Evolutionary conservation across 2,329 filamentous ascomycete species (phyloP), one percentile per base, ranked within the genome.

Genomic region (Aureobasidium sp.): DNA sequence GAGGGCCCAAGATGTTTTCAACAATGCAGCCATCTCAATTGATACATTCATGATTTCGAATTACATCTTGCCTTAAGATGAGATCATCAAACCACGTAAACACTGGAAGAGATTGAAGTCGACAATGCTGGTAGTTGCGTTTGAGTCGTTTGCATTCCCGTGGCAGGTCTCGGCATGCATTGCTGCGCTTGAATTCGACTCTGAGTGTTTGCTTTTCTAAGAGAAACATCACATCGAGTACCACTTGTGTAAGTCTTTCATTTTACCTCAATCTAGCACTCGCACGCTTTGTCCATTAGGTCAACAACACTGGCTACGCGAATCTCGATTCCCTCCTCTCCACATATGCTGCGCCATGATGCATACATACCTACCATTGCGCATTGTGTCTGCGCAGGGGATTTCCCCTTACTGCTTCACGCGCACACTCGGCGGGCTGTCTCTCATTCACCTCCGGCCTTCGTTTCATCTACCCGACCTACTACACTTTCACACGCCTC

Each of bases 141-240:
- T 55, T 57, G 53, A 34, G 53, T 57, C 53, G 53, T 57, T 57
- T 57, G 53, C 53, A 46, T 36, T 23, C 37, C 52, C 37, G 50
- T 15, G 27, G n/a, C 51, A 42, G 3, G 51, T 13, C 51, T 55
- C 51, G 51, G 51, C 51, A 36, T 41, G 20, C 32, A 20, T 42
- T 42, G 41, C 42, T 32, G 32, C n/a, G 15, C 4, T 23, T 42
- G 26, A 42, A 15, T 39, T 44, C 12, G 23, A 9, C 41, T 36
- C 39, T 48, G 46, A 8, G 27, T 29, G 32, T 34, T 50, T 34
- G 10, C 26, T 27, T 29, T n/a, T 27, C 36, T 36, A n/a, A 26
- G 51, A 37, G 9, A 20, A 17, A 61, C 58, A 29, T 55, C 37
- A 4, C 37, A 42, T 41, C 36, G 27, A 55, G 51, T 55, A 29